Evolutionary conservation across 2,329 filamentous ascomycete genomes (phyloP), one percentile per base, ranked within the genome.

Genomic region (Elsinoe necatrix): DNA sequence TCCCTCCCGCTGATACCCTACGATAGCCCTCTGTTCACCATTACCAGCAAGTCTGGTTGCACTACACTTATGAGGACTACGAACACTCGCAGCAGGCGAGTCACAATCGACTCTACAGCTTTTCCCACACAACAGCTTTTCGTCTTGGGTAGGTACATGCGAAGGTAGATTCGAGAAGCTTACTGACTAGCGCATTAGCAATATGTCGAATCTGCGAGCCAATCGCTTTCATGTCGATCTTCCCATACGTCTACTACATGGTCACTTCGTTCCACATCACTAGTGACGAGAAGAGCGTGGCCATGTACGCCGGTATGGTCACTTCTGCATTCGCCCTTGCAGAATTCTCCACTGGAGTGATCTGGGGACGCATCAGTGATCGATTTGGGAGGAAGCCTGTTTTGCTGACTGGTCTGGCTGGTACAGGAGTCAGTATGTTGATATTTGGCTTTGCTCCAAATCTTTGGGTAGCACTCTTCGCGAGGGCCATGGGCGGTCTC

Each of bases 211-310:
- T 98, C 76, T 96, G 90, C 77, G 93, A 98, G 71, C 93, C 93
- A 54, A 97, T 98, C 71, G 93, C 93, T 4, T 97, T 98, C 78
- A 97, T 96, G 89, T 96, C 91, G 55, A 96, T 97, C 64, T 97
- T 98, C 69, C 93, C 93, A 1, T 98, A 97, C 72, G 90, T 95
- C 64, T 97, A 95, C 76, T 92, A 87, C 76, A 97, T 98, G 93
- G 86, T 97, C 64, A 80, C 90, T 66, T 89, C 90, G 60, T 97
- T 97, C 73, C 78, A 87, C 66, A 85, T 95, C 68, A 88, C 90
- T 61, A 78, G 88, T 47, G 83, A 90, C 67, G 77, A 86, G 61
- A 84, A 80, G 65, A 83, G 87, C 68, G 95, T 96, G 63, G 88
- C 91, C 12, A 82, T 96, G 57, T 97, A 95, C 71, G 90, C 89